phyloP scores from a whole-genome alignment of 805 yeast genomes.

The Saturnispora bothae region DNA sequence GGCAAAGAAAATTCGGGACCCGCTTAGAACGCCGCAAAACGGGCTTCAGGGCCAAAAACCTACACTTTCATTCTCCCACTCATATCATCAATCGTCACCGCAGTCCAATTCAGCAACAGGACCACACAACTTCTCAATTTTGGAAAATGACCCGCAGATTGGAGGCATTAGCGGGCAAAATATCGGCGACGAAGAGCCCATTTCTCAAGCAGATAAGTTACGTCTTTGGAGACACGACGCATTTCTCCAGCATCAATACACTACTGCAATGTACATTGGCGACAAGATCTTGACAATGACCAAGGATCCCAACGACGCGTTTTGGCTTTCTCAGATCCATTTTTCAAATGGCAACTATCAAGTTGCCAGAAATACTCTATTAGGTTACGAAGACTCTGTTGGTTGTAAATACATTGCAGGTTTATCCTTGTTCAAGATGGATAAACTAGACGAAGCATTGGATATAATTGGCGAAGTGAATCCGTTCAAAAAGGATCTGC shows the following conservation, averaged over 20 bases:
- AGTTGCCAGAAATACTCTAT: constrained; percentile 64
- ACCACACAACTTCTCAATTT: background rate
- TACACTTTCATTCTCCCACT: constrained; percentile 9
- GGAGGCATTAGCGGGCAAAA: background rate
- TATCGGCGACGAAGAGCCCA: constrained; percentile 29
- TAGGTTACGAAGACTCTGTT: constrained; percentile 49
- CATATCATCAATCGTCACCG: constrained; percentile 14
- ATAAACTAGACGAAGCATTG: constrained; percentile 79
- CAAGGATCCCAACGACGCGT: constrained; percentile 84
- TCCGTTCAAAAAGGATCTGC: constrained; percentile 42
- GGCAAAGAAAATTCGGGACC: constrained; percentile 23
- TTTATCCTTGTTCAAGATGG: constrained; percentile 58
- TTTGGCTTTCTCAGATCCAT: constrained; percentile 90
- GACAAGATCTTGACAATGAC: constrained; percentile 82
- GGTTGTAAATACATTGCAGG: constrained; percentile 78
- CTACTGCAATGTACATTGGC: constrained; percentile 83
- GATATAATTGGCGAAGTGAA: constrained; percentile 75
- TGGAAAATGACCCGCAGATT: background rate
- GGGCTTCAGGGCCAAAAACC: constrained; percentile 7
- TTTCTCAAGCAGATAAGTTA: constrained; percentile 74
- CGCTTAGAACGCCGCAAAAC: constrained; percentile 29
- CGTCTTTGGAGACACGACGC: constrained; percentile 94
- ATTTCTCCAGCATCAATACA: constrained; percentile 79
- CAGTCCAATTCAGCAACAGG: constrained; percentile 4
- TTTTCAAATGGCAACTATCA: constrained; percentile 66